Evolutionary conservation across 164 flowering plant genomes (phyloP).

Genomic region (Sedum album): DNA sequence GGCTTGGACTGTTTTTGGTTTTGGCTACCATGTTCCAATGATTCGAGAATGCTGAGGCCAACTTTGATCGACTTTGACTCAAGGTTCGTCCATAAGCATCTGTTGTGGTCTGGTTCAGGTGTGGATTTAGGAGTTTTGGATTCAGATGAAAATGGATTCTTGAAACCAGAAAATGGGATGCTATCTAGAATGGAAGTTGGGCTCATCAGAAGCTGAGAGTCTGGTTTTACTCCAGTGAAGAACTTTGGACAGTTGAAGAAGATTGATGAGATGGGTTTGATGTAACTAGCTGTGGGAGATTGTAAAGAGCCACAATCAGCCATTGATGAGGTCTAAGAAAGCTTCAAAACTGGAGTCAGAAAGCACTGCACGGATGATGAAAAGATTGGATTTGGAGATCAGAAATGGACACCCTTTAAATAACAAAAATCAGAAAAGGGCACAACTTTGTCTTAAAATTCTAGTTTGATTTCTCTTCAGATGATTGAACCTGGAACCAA

Average conservation of each 20-base stretch:
- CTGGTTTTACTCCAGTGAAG: conserved; percentile 40
- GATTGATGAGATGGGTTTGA: conserved; percentile 33
- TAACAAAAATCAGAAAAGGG: not conserved
- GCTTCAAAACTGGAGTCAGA: not conserved
- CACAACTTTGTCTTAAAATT: not conserved
- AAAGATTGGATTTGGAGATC: conserved; percentile 1
- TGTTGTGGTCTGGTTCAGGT: conserved; percentile 25
- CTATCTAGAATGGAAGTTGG: conserved; percentile 76
- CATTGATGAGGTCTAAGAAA: conserved; percentile 26
- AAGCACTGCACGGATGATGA: not conserved
- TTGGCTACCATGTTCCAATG: conserved; percentile 30
- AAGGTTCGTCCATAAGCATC: conserved; percentile 29
- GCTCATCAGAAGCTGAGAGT: conserved; percentile 49
- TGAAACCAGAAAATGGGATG: conserved; percentile 41
- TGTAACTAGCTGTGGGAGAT: conserved; percentile 26
- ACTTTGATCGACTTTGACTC: conserved; percentile 31
- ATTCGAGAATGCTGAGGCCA: conserved; percentile 66
- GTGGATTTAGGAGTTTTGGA: conserved; percentile 19
- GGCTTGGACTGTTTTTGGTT: conserved; percentile 24
- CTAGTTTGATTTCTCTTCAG: conserved; percentile 1
- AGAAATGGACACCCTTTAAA: conserved; percentile 9
- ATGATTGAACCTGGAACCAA: not conserved
- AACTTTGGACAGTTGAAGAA: conserved; percentile 51
- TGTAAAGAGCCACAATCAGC: conserved; percentile 27
- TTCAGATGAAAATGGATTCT: conserved; percentile 36